These are phyloP conservation scores for Acacia crassicarpa DNA, from an alignment of 306 rosid genomes.

Conservation along the genomic window DNA sequence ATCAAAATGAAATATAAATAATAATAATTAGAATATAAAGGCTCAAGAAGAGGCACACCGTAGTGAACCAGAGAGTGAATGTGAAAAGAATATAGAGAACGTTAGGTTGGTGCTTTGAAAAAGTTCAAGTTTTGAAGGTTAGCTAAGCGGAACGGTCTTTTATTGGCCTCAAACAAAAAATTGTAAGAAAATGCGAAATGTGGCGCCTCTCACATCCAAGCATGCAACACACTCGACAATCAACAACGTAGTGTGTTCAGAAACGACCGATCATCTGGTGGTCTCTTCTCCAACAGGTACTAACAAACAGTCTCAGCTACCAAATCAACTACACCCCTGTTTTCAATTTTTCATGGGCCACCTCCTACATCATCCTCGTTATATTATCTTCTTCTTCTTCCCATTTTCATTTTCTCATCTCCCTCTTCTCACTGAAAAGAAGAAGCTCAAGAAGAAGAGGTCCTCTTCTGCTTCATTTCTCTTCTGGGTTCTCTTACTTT, in stretches of 20 bases:
- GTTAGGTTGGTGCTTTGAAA: conserved; percentile 43
- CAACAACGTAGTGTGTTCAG: background rate
- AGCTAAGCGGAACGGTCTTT: conserved; percentile 42
- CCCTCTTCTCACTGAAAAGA: background rate
- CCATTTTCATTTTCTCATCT: background rate
- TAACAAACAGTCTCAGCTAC: conserved; percentile 60
- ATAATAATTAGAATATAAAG: background rate
- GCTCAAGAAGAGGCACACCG: background rate
- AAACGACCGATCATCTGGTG: conserved; percentile 18
- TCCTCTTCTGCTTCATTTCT: conserved; percentile 2
- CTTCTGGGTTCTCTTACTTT: background rate
- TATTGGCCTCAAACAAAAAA: background rate
- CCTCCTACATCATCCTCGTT: background rate
- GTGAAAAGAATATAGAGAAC: background rate
- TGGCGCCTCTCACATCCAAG: conserved; percentile 27
- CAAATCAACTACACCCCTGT: conserved; percentile 21
- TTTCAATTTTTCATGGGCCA: conserved; percentile 7
- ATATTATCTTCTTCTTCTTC: background rate
- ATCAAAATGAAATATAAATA: background rate
- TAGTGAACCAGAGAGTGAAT: background rate
- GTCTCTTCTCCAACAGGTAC: conserved; percentile 27
- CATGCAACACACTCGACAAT: background rate
- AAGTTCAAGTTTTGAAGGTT: conserved; percentile 46
- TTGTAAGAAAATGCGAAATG: background rate
- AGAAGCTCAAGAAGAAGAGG: background rate